These are phyloP conservation scores for Mortierella sp. DNA, from an alignment of 371 early-diverging fungal species.

Conservation along the genomic window DNA sequence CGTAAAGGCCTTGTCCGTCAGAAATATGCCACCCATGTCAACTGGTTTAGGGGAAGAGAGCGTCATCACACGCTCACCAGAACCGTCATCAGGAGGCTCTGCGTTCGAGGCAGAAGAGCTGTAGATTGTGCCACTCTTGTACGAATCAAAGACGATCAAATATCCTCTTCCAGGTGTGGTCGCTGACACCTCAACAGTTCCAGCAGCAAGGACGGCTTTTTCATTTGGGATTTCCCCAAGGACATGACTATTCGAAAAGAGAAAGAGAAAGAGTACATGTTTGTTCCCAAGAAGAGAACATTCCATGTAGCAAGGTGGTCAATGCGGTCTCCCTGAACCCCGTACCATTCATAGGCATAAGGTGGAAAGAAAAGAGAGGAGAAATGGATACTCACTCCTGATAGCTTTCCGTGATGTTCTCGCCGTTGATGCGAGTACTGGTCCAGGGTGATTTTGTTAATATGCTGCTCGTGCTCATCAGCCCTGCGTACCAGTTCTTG, in stretches of 20 bases:
- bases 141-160: slow-evolving; percentile 29
- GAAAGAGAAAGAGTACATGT: too few relatives aligned
- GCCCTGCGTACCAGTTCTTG: slow-evolving; percentile 25
- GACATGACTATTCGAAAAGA: slow-evolving; percentile 7
- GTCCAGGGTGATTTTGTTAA: slow-evolving; percentile 29
- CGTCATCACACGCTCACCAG: background rate
- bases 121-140: slow-evolving; percentile 12
- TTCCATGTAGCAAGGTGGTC: too few relatives aligned
- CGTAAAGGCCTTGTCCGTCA: slow-evolving; percentile 29
- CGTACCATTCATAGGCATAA: background rate
- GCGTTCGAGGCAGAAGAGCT: slow-evolving; percentile 9
- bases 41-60: slow-evolving; percentile 3
- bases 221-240: slow-evolving; percentile 18
- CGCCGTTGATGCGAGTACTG: slow-evolving; percentile 29
- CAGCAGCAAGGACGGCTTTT: slow-evolving; percentile 20
- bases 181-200: slow-evolving; percentile 21
- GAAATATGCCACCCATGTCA: slow-evolving; percentile 31
- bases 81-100: too few relatives aligned
- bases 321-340: too few relatives aligned
- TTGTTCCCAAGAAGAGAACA: too few relatives aligned
- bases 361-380: background rate
- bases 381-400: slow-evolving; percentile 28
- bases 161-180: slow-evolving; percentile 34
- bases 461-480: slow-evolving; percentile 8
- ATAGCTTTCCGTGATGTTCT: background rate